Evolutionary conservation across 441 rosid genomes (phyloP), one percentile per base, ranked within the genome.

Genomic region (Croton laevigatus): DNA sequence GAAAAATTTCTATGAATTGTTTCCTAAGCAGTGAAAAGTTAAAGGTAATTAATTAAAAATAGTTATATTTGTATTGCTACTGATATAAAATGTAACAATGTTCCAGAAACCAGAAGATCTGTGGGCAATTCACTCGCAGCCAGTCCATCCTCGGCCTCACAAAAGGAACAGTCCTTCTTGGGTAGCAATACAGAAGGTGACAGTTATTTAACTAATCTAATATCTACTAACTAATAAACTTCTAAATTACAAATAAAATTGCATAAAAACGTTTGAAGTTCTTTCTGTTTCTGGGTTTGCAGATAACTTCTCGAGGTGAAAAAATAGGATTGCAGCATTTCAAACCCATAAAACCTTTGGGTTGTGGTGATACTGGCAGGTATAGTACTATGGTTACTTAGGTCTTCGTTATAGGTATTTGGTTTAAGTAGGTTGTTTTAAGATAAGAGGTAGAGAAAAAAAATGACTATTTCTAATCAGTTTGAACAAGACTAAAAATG

Each of bases 331-430:
- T 95, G 14, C 88, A 86, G 60, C 96, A 95, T 85, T 95, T 95
- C 82, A 91, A 87, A 79, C 99, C 99, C 62, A 81, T 93, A 77
- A 95, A 83, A 83, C 99, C 99, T 4, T 78, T 95, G 75, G 99
- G 99, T 32, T 89, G 95, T 20, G 99, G 99, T 75, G 99, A 95
- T 82, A 91, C 99, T 74, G 98, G 99, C 81, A 92, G 99, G 99
- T 95, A 86, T 42, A 16, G 10, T 40, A 40, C 44, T 40, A 9
- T 40, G 44, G 44, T 40, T 27, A 6, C 44, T 40, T 40, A 9
- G 1, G 32, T 27, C 32, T 27, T 27, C 32, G 2, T 27, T 27
- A 27, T 27, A 27, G 32, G 32, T 27, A 27, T 27, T 27, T 27
- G 32, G 32, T 27, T 27, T 1, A 27, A 27, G 32, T 27, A 27